Percentiles rank a stretch among this genome's conserved stretches.
phyloP scores from a whole-genome alignment of 768 basidiomycete genomes.

The Pleurotus sapidus region DNA sequence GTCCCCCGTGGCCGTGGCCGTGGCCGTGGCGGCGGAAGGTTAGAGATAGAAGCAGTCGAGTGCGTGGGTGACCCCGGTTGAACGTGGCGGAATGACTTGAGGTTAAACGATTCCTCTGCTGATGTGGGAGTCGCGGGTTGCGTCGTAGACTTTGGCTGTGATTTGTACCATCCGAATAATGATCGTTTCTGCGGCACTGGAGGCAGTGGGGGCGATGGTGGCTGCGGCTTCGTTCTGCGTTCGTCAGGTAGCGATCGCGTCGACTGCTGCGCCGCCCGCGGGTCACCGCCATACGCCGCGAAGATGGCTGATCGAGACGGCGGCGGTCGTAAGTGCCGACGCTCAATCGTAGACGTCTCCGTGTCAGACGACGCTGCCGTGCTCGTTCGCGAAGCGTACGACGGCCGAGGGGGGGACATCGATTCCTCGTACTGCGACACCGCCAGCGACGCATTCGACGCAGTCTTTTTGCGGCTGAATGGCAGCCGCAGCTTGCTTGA shows the following conservation, averaged over 20 bases:
- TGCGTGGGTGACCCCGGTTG: slow-evolving; percentile 37
- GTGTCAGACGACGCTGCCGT: slow-evolving; percentile 40
- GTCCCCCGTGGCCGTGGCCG: slow-evolving; percentile 59
- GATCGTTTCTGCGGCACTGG: slow-evolving; percentile 25
- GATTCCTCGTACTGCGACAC: slow-evolving; percentile 9
- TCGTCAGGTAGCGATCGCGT: slow-evolving; percentile 61
- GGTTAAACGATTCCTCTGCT: slow-evolving; percentile 56
- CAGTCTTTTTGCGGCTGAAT: slow-evolving; percentile 30
- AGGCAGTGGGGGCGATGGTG: slow-evolving; percentile 14
- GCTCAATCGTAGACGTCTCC: slow-evolving; percentile 33
- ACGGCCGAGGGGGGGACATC: slow-evolving; percentile 27
- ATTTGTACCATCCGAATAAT: slow-evolving; percentile 42
- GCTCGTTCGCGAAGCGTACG: slow-evolving; percentile 29
- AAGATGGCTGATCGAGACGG: slow-evolving; percentile 67
- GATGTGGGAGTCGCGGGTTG: slow-evolving; percentile 17
- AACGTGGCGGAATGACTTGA: slow-evolving; percentile 73
- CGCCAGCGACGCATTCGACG: slow-evolving; percentile 16
- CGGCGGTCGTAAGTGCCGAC: slow-evolving; percentile 45
- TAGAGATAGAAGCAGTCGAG: slow-evolving; percentile 24
- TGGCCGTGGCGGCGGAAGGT: slow-evolving; percentile 30
- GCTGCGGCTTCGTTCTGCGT: slow-evolving; percentile 18
- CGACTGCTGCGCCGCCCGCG: slow-evolving; percentile 42
- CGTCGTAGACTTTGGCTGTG: slow-evolving; percentile 13
- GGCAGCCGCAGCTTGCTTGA: slow-evolving; percentile 32
- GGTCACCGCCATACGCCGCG: slow-evolving; percentile 50